Evolutionary conservation across 1,284 basidiomycete genomes (phyloP), one percentile per base, ranked within the genome.

Genomic region (Ustilago vetiveriae): DNA sequence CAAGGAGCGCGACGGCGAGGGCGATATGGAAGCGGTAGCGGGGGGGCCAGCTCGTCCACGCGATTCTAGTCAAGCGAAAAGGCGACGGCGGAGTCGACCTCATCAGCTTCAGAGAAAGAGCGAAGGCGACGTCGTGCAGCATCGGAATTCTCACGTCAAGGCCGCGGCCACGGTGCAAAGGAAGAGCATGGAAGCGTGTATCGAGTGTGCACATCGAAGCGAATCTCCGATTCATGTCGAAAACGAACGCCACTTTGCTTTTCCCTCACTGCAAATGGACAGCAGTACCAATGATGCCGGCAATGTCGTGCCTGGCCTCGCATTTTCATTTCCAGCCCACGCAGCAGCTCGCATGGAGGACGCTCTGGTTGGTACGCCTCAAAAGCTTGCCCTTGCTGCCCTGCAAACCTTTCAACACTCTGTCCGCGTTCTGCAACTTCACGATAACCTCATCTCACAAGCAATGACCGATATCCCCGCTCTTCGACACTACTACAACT

Each of bases 341-440:
- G 41, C 54, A 5, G 54, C 54, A 23, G 54, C 56, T 8, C 29
- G 38, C 2, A 42, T 69, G 30, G 66, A 69, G 47, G 47, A 58
- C 6, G 41, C 66, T 5, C 44, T 69, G 16, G 66, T 69, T 24
- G 54, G 50, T 1, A 54, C 50, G 0, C 59, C 59, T 3, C 66
- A 69, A 32, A 63, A 64, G 22, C 45, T 69, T 19, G 66, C 66
- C 3, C 51, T 63, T 8, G 66, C 66, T 13, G 66, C 66, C 1
- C 41, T 69, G 17, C 54, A 58, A 23, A 59, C 66, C 17, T 69
- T 63, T 22, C 66, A 69, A 37, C 55, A 69, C 27, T 58, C 59
- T 6, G 51, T 55, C 2, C 46, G 37, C 22, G 32, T 69, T 8
- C 32, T 69, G 8, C 54, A 44, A 14, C 43, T 69, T 6, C 17